phyloP scores from a whole-genome alignment of 345 rosid genomes.

The Lepidium africanum region DNA sequence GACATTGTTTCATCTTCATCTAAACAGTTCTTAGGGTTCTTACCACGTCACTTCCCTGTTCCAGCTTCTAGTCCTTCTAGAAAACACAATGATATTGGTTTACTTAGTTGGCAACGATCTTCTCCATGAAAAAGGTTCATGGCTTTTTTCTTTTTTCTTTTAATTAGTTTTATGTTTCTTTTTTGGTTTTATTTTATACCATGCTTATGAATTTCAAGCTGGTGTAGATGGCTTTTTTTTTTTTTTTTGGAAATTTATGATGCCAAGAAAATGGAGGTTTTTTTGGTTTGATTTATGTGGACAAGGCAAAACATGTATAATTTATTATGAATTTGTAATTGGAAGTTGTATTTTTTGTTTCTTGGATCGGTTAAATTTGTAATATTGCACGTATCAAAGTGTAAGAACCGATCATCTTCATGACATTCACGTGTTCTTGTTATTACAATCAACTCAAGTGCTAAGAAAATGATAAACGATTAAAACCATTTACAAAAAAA shows the following conservation, averaged over 20 bases:
- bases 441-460: neutral
- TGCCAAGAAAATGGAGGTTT: neutral
- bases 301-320: neutral
- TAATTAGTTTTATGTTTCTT: neutral
- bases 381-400: neutral
- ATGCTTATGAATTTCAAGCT: conserved; percentile 3
- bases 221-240: conserved; percentile 8
- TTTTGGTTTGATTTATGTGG: neutral
- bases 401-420: neutral
- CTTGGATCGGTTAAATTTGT: neutral
- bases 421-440: neutral
- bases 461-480: too few relatives aligned
- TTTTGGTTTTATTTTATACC: neutral
- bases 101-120: conserved; percentile 32
- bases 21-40: conserved; percentile 41
- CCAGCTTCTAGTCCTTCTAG: conserved; percentile 93
- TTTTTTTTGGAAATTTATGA: too few relatives aligned
- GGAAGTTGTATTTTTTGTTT: neutral
- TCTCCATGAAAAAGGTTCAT: conserved; percentile 32
- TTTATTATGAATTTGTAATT: conserved; percentile 3
- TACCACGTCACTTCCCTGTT: conserved; percentile 76
- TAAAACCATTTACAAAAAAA: too few relatives aligned
- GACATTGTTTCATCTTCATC: conserved; percentile 13
- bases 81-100: conserved; percentile 86
- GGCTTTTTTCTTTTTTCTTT: neutral